These are phyloP conservation scores for Candida pseudoviswanathii DNA, from an alignment of 1,139 yeast species.

Conservation along the genomic window DNA sequence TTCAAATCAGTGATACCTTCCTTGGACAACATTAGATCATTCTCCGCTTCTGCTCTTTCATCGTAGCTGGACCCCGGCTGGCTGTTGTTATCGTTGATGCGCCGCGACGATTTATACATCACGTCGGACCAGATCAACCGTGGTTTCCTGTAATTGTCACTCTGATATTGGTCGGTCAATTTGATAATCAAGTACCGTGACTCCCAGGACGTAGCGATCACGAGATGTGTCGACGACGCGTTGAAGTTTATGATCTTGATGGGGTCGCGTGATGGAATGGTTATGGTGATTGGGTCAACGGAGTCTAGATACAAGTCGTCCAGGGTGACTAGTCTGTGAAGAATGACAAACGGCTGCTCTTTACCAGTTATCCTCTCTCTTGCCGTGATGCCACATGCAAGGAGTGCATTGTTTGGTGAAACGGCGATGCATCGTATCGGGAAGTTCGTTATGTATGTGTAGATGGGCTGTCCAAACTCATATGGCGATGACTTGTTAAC, in stretches of 20 bases:
- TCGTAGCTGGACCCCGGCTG: conserved; percentile 23
- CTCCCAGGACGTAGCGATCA: conserved; percentile 86
- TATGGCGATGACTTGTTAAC: conserved; percentile 38
- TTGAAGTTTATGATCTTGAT: conserved; percentile 74
- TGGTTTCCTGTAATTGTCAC: conserved; percentile 54
- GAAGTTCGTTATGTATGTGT: conserved; percentile 68
- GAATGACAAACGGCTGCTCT: conserved; percentile 78
- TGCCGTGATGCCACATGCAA: conserved; percentile 85
- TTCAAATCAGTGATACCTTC: conserved; percentile 89
- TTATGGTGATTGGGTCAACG: conserved; percentile 66
- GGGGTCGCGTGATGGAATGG: conserved; percentile 86
- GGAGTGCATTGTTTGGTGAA: conserved; percentile 60
- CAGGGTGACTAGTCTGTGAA: conserved; percentile 50
- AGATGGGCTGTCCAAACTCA: conserved; percentile 61
- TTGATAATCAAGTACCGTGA: conserved; percentile 76
- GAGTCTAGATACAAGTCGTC: conserved; percentile 26
- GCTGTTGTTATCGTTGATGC: conserved; percentile 18
- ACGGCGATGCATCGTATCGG: conserved; percentile 80
- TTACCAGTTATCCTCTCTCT: conserved; percentile 67
- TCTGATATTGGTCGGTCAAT: conserved; percentile 43
- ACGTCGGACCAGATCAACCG: conserved; percentile 54
- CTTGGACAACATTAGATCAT: conserved; percentile 57
- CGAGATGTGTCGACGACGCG: conserved; percentile 63
- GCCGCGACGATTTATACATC: conserved; percentile 20
- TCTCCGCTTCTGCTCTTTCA: conserved; percentile 22